Conservation (phyloP, 2,329 filamentous ascomycete genomes). For the Botryotinia globosa region DNA sequence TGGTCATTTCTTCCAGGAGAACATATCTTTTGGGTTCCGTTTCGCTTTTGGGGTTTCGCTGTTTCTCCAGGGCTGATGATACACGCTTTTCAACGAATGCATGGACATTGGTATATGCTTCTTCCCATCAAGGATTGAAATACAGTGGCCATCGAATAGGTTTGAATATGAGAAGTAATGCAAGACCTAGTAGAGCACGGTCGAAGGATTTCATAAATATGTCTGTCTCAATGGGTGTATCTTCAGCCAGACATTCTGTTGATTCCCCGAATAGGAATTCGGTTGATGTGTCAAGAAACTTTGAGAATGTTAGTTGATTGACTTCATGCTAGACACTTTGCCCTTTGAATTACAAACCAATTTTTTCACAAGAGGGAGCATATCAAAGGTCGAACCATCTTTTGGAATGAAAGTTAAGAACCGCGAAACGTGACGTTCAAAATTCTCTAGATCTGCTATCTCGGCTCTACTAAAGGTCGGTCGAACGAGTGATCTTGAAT, state of each 20-base stretch:
- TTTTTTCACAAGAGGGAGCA: background rate
- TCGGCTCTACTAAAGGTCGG: slow-evolving; percentile 12
- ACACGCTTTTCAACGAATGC: slow-evolving; percentile 9
- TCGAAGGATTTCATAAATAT: slow-evolving; percentile 10
- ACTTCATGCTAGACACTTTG: background rate
- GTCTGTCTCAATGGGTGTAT: slow-evolving; percentile 12
- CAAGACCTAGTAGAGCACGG: background rate
- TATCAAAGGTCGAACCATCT: slow-evolving; percentile 12
- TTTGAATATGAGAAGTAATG: slow-evolving; percentile 7
- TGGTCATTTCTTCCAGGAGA: background rate
- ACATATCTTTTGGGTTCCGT: background rate
- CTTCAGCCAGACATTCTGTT: background rate
- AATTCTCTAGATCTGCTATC: slow-evolving; percentile 6
- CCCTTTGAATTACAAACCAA: background rate
- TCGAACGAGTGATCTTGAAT: slow-evolving; percentile 9
- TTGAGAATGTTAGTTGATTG: background rate
- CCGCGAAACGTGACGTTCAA: background rate
- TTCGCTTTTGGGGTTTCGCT: background rate
- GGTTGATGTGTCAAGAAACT: slow-evolving; percentile 6
- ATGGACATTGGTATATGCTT: slow-evolving; percentile 12
- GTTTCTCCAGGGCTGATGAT: slow-evolving; percentile 13
- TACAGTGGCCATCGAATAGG: slow-evolving; percentile 18
- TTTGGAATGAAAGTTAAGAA: background rate
- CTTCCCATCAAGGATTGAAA: slow-evolving; percentile 13
- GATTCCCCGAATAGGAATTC: slow-evolving; percentile 10